phyloP scores from a whole-genome alignment of 2,329 filamentous ascomycete species.

The Pseudogymnoascus sp. region DNA sequence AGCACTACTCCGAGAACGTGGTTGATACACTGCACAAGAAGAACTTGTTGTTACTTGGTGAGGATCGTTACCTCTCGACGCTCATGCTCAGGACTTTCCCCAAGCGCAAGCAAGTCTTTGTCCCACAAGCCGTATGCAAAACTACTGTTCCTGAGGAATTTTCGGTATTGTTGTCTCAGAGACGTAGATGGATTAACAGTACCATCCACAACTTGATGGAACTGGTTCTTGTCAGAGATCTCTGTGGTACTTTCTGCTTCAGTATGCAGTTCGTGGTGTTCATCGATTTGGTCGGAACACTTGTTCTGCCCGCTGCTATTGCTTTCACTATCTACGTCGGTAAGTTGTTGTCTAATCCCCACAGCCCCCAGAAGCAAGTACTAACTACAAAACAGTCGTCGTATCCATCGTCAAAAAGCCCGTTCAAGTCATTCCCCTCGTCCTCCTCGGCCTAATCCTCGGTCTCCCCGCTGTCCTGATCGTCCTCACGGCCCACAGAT shows the following conservation, averaged over 20 bases:
- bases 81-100: conserved; percentile 98
- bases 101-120: conserved; percentile 97
- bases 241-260: conserved; percentile 98
- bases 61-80: conserved; percentile 92
- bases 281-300: conserved; percentile 87
- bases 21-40: conserved; percentile 98
- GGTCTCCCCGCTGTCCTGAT: conserved; percentile 90
- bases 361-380: neutral
- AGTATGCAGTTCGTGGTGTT: conserved; percentile 99
- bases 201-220: conserved; percentile 99
- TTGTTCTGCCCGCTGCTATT: conserved; percentile 93
- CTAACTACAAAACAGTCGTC: conserved; percentile 51
- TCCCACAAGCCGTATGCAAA: conserved; percentile 97
- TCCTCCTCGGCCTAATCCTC: conserved; percentile 83
- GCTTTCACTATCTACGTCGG: conserved; percentile 94
- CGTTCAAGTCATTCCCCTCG: conserved; percentile 80
- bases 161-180: conserved; percentile 84
- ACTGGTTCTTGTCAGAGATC: conserved; percentile 85
- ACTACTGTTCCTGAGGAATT: conserved; percentile 93
- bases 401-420: conserved; percentile 72
- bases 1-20: conserved; percentile 98
- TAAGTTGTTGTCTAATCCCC: conserved; percentile 42
- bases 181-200: conserved; percentile 98
- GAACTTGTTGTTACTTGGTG: conserved; percentile 83
- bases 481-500: conserved; percentile 84